Evolutionary conservation across 495 filamentous ascomycete genomes (phyloP), one percentile per base, ranked within the genome.

Genomic region (Penicillium verhagenii): DNA sequence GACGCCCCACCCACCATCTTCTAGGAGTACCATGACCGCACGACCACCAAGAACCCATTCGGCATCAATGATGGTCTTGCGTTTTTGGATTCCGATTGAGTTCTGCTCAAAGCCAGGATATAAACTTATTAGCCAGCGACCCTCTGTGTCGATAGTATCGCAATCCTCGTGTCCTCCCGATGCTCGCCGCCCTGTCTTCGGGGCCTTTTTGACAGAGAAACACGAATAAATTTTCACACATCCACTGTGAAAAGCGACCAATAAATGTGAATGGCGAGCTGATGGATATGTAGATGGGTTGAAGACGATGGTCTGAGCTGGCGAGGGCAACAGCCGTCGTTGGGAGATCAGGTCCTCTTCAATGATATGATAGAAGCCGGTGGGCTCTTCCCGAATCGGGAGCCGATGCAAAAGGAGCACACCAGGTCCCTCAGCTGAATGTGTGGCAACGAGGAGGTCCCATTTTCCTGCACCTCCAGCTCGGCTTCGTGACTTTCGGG

Each of bases 1-100:
- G 24, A 97, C 83, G 4, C 90, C 92, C 92, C 92, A 97, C 73
- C 95, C 87, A 0, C 91, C 93, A 67, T 96, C 91, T 5, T 81
- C 81, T 11, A 93, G 78, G 7, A 97, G 77, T 4, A 84, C 81
- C 57, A 96, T 74, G 33, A 96, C 78, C 11, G 87, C 87, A 38
- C 80, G 84, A 33, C 92, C 92, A 39, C 85, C 82, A n/a, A 86
- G 75, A 7, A 91, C 83, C 93, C 93, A 97, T 50, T 88, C 77
- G 0, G 90, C 88, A 53, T 86, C 86, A n/a, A 95, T 74, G 28
- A 96, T 82, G 1, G 81, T 82, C 65, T 96, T 97, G 29, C 92
- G 82, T 64, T 71, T 44, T 10, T 71, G 60, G 3, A 76, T 68
- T 23, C 73, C 78, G 11, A 54, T 64, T 23, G 68, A 40, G 19